Evolutionary conservation across 2,329 filamentous ascomycete species (phyloP).

Genomic region (Fusarium odoratissimum): DNA sequence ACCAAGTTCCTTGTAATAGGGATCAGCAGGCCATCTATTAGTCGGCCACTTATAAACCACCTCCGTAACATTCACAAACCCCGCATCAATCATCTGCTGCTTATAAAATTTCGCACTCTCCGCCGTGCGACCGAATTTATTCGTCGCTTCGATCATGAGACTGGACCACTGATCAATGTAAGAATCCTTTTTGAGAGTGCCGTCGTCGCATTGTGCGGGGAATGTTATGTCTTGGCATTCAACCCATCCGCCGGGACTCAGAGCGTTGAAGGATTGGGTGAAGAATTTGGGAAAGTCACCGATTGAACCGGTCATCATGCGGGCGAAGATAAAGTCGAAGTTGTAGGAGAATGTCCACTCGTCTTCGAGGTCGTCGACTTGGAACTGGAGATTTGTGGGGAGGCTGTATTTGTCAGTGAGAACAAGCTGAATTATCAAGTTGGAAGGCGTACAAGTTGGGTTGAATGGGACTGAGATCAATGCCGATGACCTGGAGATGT

Average conservation of each 20-base stretch:
- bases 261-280: constrained; percentile 50
- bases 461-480: constrained; percentile 58
- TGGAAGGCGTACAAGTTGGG: constrained; percentile 47
- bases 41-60: constrained; percentile 61
- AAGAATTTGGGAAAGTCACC: constrained; percentile 52
- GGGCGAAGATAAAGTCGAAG: constrained; percentile 57
- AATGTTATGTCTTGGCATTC: constrained; percentile 58
- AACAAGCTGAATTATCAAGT: rapidly evolving
- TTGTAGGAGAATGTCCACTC: constrained; percentile 53
- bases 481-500: constrained; percentile 49
- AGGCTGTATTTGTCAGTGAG: constrained; percentile 47
- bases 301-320: constrained; percentile 54
- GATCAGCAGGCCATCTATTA: constrained; percentile 64
- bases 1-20: constrained; percentile 64
- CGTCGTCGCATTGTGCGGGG: constrained; percentile 56
- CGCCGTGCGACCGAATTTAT: constrained; percentile 46
- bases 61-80: constrained; percentile 64
- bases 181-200: constrained; percentile 47
- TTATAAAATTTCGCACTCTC: constrained; percentile 48
- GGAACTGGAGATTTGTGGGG: constrained; percentile 62
- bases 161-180: constrained; percentile 45
- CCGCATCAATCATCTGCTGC: constrained; percentile 59
- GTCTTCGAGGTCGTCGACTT: constrained; percentile 57
- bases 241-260: constrained; percentile 58
- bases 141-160: constrained; percentile 48